These are phyloP conservation scores for Sporothrix dimorphospora DNA, from an alignment of 2,329 filamentous ascomycete species.

Conservation along the genomic window DNA sequence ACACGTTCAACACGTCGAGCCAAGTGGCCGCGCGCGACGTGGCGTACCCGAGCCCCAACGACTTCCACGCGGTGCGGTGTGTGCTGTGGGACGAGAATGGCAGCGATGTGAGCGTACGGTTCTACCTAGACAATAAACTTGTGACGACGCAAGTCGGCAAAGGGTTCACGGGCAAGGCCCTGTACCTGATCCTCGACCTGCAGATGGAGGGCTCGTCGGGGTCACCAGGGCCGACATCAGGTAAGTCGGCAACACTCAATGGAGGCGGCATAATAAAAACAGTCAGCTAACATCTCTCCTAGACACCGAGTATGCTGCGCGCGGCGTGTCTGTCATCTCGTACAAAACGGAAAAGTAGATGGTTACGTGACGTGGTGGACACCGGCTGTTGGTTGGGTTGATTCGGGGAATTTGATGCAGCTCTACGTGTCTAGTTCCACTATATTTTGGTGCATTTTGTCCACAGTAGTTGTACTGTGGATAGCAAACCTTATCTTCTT, in stretches of 20 bases:
- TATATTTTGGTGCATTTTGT: neutral
- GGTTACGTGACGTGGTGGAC: too few species aligned
- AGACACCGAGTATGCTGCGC: slow-evolving; percentile 30
- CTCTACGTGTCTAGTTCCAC: neutral
- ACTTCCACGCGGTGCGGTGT: slow-evolving; percentile 55
- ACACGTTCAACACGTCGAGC: slow-evolving; percentile 56
- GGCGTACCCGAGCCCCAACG: slow-evolving; percentile 48
- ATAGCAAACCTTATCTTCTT: neutral
- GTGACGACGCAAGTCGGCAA: slow-evolving; percentile 55
- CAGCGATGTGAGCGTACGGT: slow-evolving; percentile 55
- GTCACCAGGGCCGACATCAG: slow-evolving; percentile 44
- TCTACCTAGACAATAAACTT: slow-evolving; percentile 56
- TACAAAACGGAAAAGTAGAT: slow-evolving; percentile 22
- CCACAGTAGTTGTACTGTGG: neutral
- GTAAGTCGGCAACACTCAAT: slow-evolving; percentile 26
- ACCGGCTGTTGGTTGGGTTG: neutral
- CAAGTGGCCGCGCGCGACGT: slow-evolving; percentile 53
- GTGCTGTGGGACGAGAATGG: slow-evolving; percentile 57
- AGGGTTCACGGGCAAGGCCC: slow-evolving; percentile 52
- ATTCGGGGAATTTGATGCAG: neutral
- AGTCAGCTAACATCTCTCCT: neutral
- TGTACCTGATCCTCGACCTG: slow-evolving; percentile 51
- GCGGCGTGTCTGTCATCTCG: slow-evolving; percentile 30
- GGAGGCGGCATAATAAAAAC: neutral
- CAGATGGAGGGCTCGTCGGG: slow-evolving; percentile 53